Percentiles rank a stretch among this genome's conserved stretches.
Evolutionary conservation across 2,329 filamentous ascomycete genomes (phyloP).

Genomic region (Fusarium tupiense): DNA sequence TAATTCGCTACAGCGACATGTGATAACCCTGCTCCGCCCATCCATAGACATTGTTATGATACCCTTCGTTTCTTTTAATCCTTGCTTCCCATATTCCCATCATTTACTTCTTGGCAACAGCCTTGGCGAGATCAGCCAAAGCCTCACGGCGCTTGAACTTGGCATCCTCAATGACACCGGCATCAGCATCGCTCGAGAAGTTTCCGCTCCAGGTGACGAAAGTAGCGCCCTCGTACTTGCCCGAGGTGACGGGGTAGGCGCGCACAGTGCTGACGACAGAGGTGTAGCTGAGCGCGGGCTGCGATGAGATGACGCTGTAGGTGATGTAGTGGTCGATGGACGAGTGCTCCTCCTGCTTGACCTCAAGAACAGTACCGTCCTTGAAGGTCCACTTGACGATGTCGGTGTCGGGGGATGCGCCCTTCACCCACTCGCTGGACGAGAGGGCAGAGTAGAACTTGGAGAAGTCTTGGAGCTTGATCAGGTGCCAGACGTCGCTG

Average conservation of each 20-base stretch:
- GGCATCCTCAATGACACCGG: constrained; percentile 77
- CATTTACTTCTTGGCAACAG: constrained; percentile 47
- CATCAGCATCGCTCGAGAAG: constrained; percentile 76
- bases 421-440: constrained; percentile 70
- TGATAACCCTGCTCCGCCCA: not conserved
- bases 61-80: not conserved
- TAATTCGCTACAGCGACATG: constrained; percentile 1
- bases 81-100: not conserved
- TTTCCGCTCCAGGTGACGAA: constrained; percentile 76
- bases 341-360: constrained; percentile 82
- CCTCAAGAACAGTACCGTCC: constrained; percentile 73
- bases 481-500: constrained; percentile 75
- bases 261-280: constrained; percentile 74
- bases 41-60: not conserved
- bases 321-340: constrained; percentile 80
- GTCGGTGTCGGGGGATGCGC: constrained; percentile 70
- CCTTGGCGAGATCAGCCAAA: constrained; percentile 70
- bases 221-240: constrained; percentile 70
- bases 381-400: constrained; percentile 77
- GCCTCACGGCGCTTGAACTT: constrained; percentile 81
- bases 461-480: constrained; percentile 77
- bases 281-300: constrained; percentile 73
- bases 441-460: constrained; percentile 73
- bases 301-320: constrained; percentile 74
- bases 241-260: constrained; percentile 72